Evolutionary conservation across 495 filamentous ascomycete genomes (phyloP), one percentile per base, ranked within the genome.

Genomic region (Penicillium roqueforti): DNA sequence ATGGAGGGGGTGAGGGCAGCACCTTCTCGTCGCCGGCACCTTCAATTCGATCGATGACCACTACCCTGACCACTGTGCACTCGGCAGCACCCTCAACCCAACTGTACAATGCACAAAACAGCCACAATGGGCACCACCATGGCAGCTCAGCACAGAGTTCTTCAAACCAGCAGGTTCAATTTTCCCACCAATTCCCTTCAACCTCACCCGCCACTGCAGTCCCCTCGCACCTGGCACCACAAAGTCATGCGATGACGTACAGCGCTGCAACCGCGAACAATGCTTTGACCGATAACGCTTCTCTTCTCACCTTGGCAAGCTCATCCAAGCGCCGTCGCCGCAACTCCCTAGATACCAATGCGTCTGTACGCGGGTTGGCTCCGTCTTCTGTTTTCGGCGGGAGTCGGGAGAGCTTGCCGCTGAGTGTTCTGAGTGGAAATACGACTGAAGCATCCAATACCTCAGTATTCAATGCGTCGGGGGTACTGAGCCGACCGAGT

Each of bases 61-160:
- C 93, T 0, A 97, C 93, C 4, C 80, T 98, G 46, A 98, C 93
- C 1, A 98, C 93, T 0, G 92, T 97, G 43, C 93, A 98, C 67
- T 97, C 93, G 4, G 76, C 85, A 28, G 84, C 87, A 11, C 84
- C 86, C 1, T 89, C 89, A 37, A 79, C 78, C 38, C 78, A 83
- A 11, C 66, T 85, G 46, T 76, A 77, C 40, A 72, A 70, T 32
- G 55, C 66, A 20, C 68, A 69, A 55, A 67, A 72, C 53, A 57
- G 70, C 64, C 58, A 74, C 49, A 55, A 75, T 69, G 54, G 69
- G 59, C 57, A 68, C 68, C 59, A 73, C 55, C 63, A 82, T 53
- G 63, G 53, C 28, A 75, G 75, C 47, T 77, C 67, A 26, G 72
- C 74, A 20, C 73, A 73, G 51, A 69, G 52, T 59, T 78, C 66